Base-by-base conservation (phyloP, 2,329 filamentous ascomycete species). In the Phyllosticta citribraziliensis region DNA sequence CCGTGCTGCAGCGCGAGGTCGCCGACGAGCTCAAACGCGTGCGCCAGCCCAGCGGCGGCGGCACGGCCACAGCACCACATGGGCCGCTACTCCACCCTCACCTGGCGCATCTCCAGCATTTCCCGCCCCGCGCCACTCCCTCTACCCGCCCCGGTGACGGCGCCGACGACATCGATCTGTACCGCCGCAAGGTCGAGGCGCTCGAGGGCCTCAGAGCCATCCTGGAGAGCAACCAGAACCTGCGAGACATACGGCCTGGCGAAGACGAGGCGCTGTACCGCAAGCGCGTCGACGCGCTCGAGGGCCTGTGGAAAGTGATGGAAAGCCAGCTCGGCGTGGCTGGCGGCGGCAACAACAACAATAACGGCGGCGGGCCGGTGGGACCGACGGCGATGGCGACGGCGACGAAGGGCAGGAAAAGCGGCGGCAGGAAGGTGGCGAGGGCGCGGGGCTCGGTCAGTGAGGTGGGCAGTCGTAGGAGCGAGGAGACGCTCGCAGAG, bases 121-220 rank as follows among this genome's bases (percentile, higher is more conserved):
- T 47, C 6, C 6, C 40, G 40, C 40, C 17, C 40, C 14, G 10
- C 14, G 17, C n/a, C 40, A 17, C 40, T 5, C 40, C 40, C 17
- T 47, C 40, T 17, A 8, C 40, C 14, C 14, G 14, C 40, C 40
- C 40, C 6, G 40, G 14, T 14, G 40, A n/a, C 1, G 40, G 6
- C 40, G 40, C 14, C 14, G 40, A n/a, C 40, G 60, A 61, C 51
- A 35, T 35, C 17, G 60, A 62, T 8, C 24, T 62, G 30, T 62
- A 62, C 50, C 24, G 60, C 9, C 50, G 60, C 22, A 62, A 62
- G 27, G 60, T 62, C n/a, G 60, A 62, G 56, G 60, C 60, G 51
- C 57, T 62, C 30, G 60, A 62, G 60, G 60, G 60, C 1, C 25
- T 62, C 55, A 30, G 55, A 2, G 30, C 51, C 17, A 12, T 62